Conservation (phyloP, 768 basidiomycete genomes). For the Nidula microcarpa region DNA sequence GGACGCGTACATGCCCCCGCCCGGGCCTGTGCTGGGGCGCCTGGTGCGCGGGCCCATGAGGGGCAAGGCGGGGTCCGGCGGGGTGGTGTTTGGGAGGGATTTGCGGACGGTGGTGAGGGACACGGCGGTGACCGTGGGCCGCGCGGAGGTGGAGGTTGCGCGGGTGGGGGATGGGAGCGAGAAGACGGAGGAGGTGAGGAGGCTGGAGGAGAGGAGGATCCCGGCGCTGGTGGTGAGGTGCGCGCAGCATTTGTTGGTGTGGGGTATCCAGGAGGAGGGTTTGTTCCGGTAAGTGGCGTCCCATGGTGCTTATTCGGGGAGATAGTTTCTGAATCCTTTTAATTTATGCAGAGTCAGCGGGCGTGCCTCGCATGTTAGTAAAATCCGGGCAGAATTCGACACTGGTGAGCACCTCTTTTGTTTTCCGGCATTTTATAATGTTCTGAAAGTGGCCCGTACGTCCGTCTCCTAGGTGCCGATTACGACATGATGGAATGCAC, state of each 20-base stretch:
- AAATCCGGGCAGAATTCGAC: constrained; percentile 79
- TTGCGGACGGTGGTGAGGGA: constrained; percentile 32
- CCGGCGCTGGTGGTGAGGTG: constrained; percentile 81
- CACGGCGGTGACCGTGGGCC: constrained; percentile 21
- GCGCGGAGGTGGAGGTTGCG: constrained; percentile 9
- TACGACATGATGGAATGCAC: constrained; percentile 75
- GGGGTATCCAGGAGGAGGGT: constrained; percentile 87
- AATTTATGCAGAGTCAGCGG: constrained; percentile 66
- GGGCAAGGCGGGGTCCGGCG: constrained; percentile 31
- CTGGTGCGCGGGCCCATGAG: constrained; percentile 53
- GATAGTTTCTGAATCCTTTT: constrained; percentile 8
- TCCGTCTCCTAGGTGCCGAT: constrained; percentile 62
- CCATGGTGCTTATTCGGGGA: neutral
- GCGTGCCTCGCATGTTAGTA: constrained; percentile 74
- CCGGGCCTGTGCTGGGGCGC: constrained; percentile 52
- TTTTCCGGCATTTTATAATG: no score
- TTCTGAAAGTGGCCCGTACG: no score
- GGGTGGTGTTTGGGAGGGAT: constrained; percentile 67
- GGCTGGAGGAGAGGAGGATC: constrained; percentile 48
- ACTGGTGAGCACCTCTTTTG: constrained; percentile 40
- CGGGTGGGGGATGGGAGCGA: constrained; percentile 5
- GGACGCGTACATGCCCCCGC: constrained; percentile 36
- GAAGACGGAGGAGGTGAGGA: constrained; percentile 21
- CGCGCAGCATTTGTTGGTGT: constrained; percentile 74
- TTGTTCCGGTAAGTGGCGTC: constrained; percentile 67